These are phyloP conservation scores for Kodamaea hsintzibuensis DNA, from an alignment of 805 yeast genomes.

Conservation along the genomic window DNA sequence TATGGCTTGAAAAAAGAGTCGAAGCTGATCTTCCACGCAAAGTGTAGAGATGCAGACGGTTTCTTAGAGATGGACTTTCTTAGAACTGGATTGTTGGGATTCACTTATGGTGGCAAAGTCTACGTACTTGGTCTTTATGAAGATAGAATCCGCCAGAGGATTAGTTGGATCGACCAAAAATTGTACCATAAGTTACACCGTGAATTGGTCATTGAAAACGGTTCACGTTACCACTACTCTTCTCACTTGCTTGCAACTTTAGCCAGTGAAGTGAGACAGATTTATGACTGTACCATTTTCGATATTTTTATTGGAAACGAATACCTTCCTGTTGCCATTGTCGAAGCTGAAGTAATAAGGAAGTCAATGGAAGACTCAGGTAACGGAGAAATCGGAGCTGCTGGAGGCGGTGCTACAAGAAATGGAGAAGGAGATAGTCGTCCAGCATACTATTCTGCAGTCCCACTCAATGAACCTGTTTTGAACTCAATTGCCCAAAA, in stretches of 20 bases:
- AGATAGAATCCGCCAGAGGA: slow-evolving; percentile 81
- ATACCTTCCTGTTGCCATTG: slow-evolving; percentile 78
- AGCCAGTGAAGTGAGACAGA: slow-evolving; percentile 75
- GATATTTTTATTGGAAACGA: slow-evolving; percentile 79
- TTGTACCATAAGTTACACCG: slow-evolving; percentile 27
- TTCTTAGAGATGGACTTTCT: slow-evolving; percentile 73
- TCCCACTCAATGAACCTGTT: slow-evolving; percentile 44
- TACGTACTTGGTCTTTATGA: slow-evolving; percentile 89
- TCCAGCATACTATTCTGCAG: slow-evolving; percentile 25
- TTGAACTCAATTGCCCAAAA: slow-evolving; percentile 44
- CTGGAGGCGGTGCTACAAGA: slow-evolving; percentile 22
- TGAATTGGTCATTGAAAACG: slow-evolving; percentile 37
- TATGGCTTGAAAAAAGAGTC: slow-evolving; percentile 72
- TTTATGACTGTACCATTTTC: slow-evolving; percentile 89
- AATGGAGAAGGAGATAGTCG: slow-evolving; percentile 16
- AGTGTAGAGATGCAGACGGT: slow-evolving; percentile 73
- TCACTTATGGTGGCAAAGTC: slow-evolving; percentile 81
- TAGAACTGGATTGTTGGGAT: slow-evolving; percentile 90
- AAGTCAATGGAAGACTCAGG: slow-evolving; percentile 34
- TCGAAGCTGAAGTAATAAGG: slow-evolving; percentile 62
- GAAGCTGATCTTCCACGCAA: slow-evolving; percentile 75
- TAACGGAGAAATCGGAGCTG: slow-evolving; percentile 13
- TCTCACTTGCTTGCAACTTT: slow-evolving; percentile 84
- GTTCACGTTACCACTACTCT: slow-evolving; percentile 72
- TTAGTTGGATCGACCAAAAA: slow-evolving; percentile 63